A percentile compares a stretch with the other conserved stretches of the same genome.
Conservation (phyloP, 2,329 filamentous ascomycete genomes). For the Periglandula ipomoeae region DNA sequence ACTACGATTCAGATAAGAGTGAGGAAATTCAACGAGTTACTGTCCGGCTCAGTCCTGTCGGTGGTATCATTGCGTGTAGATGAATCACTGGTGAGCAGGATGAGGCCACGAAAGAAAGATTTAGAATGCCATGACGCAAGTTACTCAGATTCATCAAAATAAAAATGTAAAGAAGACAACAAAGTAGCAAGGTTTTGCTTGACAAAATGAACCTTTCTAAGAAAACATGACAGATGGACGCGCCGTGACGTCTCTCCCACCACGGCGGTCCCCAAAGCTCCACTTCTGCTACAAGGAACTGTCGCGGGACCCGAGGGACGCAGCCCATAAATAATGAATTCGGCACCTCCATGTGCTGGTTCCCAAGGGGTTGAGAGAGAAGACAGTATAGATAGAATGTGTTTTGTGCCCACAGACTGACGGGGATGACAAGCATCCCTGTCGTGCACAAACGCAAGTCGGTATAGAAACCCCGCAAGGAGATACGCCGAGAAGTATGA, state of each 20-base stretch:
- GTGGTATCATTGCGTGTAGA: too few relatives aligned
- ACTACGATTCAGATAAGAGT: too few relatives aligned
- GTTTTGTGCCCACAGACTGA: not conserved
- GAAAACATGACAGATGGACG: conserved; percentile 17
- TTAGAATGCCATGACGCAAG: conserved; percentile 14
- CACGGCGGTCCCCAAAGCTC: conserved; percentile 31
- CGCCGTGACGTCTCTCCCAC: conserved; percentile 54
- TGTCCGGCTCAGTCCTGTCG: too few relatives aligned
- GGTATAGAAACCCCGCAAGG: not conserved
- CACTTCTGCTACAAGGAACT: conserved; percentile 28
- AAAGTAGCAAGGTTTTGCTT: not conserved
- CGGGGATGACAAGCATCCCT: conserved; percentile 15
- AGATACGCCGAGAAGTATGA: not conserved
- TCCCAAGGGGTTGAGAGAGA: conserved; percentile 47
- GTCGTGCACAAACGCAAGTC: not conserved
- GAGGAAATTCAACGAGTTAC: too few relatives aligned
- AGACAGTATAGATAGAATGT: conserved; percentile 44
- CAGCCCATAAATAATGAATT: not conserved
- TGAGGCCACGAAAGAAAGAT: too few relatives aligned
- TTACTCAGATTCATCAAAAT: conserved; percentile 18
- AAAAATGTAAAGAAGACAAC: conserved; percentile 12
- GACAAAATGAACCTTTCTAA: not conserved
- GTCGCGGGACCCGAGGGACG: conserved; percentile 32
- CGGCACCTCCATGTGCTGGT: not conserved
- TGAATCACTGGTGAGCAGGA: too few relatives aligned